Percentiles rank a stretch among this genome's conserved stretches.
phyloP scores from a whole-genome alignment of 108 stramenopile genomes.

The Stephanodiscus minutulus region DNA sequence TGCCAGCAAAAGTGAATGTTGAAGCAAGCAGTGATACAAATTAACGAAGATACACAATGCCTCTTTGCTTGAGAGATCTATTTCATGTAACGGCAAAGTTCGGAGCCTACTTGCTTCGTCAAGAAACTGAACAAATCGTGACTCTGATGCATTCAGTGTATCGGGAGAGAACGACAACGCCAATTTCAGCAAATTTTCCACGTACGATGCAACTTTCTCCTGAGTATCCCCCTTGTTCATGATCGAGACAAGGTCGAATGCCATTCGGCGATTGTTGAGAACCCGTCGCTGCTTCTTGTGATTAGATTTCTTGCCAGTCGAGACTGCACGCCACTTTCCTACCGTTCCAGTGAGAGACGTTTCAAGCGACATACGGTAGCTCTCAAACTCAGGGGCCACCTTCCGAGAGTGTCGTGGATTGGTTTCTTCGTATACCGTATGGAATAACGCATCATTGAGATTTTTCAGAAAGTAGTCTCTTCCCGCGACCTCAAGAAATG shows the following conservation, averaged over 20 bases:
- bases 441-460: slow-evolving; percentile 51
- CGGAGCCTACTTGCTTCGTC: slow-evolving; percentile 81
- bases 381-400: slow-evolving; percentile 63
- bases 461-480: slow-evolving; percentile 54
- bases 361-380: slow-evolving; percentile 67
- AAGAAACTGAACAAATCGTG: slow-evolving; percentile 81
- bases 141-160: slow-evolving; percentile 60
- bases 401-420: slow-evolving; percentile 54
- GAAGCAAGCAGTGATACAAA: slow-evolving; percentile 90
- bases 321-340: slow-evolving; percentile 76
- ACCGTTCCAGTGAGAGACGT: slow-evolving; percentile 58
- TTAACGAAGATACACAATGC: slow-evolving; percentile 90
- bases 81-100: slow-evolving; percentile 59
- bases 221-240: slow-evolving; percentile 21
- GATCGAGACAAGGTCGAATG: slow-evolving; percentile 59
- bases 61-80: slow-evolving; percentile 67
- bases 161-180: slow-evolving; percentile 77
- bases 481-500: slow-evolving; percentile 58
- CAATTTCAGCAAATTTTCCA: slow-evolving; percentile 58
- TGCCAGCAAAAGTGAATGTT: slow-evolving; percentile 90
- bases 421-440: slow-evolving; percentile 25
- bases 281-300: slow-evolving; percentile 63
- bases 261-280: slow-evolving; percentile 76
- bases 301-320: slow-evolving; percentile 49
- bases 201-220: slow-evolving; percentile 38